Conservation (phyloP, 2,329 filamentous ascomycete genomes). For the Cladobotryum mycophilum region DNA sequence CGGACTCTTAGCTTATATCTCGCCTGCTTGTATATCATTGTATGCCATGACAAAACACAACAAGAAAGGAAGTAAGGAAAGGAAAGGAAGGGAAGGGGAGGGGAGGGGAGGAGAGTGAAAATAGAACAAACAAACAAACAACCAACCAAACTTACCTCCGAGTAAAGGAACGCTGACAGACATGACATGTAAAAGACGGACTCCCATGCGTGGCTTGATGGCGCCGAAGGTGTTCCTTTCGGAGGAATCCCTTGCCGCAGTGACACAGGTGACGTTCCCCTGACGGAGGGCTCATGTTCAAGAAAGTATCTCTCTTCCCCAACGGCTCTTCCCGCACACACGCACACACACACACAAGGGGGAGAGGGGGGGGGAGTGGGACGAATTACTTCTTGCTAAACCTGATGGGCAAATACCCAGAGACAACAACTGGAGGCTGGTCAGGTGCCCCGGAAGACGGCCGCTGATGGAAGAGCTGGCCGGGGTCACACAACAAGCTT, state of each 20-base stretch:
- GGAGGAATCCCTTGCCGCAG: constrained; percentile 34
- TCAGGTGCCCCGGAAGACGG: no score
- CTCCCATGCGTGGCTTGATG: constrained; percentile 34
- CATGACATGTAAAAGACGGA: constrained; percentile 27
- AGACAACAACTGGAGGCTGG: no score
- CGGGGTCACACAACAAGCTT: no score
- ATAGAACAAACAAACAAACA: background rate
- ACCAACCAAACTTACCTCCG: constrained; percentile 33
- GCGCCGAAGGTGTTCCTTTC: constrained; percentile 34
- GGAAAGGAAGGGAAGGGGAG: no score
- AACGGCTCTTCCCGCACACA: constrained; percentile 2
- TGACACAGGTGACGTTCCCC: constrained; percentile 29
- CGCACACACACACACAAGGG: constrained; percentile 8
- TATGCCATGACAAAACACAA: background rate
- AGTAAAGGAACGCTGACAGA: constrained; percentile 34
- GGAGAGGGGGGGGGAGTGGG: no score
- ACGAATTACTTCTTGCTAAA: no score
- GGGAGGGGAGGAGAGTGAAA: background rate
- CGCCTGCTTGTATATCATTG: constrained; percentile 4
- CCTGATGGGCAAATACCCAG: no score
- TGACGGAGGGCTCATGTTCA: constrained; percentile 9
- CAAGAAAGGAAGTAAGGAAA: no score
- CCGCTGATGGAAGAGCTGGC: no score
- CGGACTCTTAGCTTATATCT: background rate
- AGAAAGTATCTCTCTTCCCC: no score